Evolutionary conservation across 2,329 filamentous ascomycete genomes (phyloP), one percentile per base, ranked within the genome.

Genomic region (Thielaviopsis musarum): DNA sequence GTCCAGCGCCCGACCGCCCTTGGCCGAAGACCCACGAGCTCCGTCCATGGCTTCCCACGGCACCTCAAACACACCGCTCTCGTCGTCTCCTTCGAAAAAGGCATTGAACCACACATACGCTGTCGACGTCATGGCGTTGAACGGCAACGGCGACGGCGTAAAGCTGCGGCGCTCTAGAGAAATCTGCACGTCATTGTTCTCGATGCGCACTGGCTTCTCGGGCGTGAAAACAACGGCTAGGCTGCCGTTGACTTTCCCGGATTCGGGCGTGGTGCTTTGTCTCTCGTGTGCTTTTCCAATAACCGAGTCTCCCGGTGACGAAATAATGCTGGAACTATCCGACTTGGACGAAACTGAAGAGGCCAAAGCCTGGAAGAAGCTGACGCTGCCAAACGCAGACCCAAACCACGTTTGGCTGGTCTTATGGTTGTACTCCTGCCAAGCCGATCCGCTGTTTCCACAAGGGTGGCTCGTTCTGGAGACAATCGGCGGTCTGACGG

Each of bases 31-130:
- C 0, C 93, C 93, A 69, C 96, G 96, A 70, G 98, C 91, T 2
- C 93, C 93, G 65, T 98, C 93, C 82, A 98, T 87, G 58, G 76
- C 75, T 48, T 81, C 78, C 80, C 80, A 82, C 0, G 77, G 76
- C 28, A 82, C 77, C 61, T 73, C 71, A 56, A 82, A 82, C 2
- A 82, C 73, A 12, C 80, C 91, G 10, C 79, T 87, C 52, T 84
- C 78, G 55, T 58, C 60, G 51, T 62, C 54, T 52, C 91, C 90
- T 72, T 97, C 93, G 66, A 97, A 97, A 71, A 84, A 97, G 1
- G 84, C 77, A 67, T 98, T 98, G 75, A 96, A 95, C 93, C 93
- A 98, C 17, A 95, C 88, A 67, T 97, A 91, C 0, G 91, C 91
- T 10, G 97, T 84, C 0, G 91, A 84, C 0, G 91, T 95, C 3